Percentiles rank a stretch among this genome's conserved stretches.
These are phyloP conservation scores for Bassia scoparia DNA, from an alignment of 148 eudicot genomes.

Conservation along the genomic window DNA sequence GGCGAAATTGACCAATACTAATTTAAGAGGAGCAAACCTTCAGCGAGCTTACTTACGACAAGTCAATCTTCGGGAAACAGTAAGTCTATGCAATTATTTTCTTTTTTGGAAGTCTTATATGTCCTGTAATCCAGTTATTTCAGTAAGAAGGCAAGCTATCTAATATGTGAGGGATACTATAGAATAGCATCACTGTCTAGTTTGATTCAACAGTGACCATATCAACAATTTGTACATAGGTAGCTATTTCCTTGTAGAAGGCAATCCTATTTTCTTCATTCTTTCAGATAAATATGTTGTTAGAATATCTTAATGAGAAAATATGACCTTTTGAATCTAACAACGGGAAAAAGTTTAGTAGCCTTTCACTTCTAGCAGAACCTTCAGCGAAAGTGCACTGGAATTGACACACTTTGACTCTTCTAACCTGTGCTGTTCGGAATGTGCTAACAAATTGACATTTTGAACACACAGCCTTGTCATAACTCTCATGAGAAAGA, in stretches of 20 bases:
- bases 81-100: slow-evolving; percentile 35
- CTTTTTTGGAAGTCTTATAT: neutral
- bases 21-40: slow-evolving; percentile 87
- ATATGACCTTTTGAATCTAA: no score
- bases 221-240: neutral
- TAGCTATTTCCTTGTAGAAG: neutral
- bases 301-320: no score
- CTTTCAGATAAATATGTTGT: neutral
- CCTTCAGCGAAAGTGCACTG: neutral
- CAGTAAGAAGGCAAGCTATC: neutral
- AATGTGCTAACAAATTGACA: neutral
- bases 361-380: neutral
- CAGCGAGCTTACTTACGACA: slow-evolving; percentile 90
- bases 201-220: neutral
- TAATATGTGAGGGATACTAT: neutral
- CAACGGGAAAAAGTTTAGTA: neutral
- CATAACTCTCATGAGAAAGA: neutral
- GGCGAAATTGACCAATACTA: slow-evolving; percentile 75
- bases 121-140: neutral
- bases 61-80: slow-evolving; percentile 86
- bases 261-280: neutral
- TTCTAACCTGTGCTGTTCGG: neutral
- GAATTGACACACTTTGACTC: no score
- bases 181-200: neutral
- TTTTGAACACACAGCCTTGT: neutral